phyloP scores from a whole-genome alignment of 768 basidiomycete genomes.

The Serendipita sp. region DNA sequence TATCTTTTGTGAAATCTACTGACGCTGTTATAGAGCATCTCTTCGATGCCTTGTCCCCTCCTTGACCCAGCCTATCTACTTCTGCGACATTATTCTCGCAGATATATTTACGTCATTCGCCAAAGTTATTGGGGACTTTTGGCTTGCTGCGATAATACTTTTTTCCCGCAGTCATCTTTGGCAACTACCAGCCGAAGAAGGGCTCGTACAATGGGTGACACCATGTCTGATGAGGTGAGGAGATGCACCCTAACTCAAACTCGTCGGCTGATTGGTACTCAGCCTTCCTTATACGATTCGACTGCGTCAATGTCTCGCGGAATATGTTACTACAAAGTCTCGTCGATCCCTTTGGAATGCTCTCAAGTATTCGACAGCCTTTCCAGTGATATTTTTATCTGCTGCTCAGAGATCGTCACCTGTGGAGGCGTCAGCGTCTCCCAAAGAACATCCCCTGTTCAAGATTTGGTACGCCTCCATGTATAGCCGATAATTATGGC shows the following conservation, averaged over 20 bases:
- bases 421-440: conserved; percentile 34
- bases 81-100: conserved; percentile 84
- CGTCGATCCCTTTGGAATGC: conserved; percentile 76
- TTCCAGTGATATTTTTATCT: conserved; percentile 89
- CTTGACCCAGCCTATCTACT: conserved; percentile 46
- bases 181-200: conserved; percentile 40
- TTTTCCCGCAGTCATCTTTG: conserved; percentile 65
- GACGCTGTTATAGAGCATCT: conserved; percentile 34
- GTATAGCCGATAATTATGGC: neutral
- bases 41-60: conserved; percentile 60
- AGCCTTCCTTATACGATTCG: conserved; percentile 84
- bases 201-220: conserved; percentile 55
- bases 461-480: conserved; percentile 51
- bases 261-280: neutral
- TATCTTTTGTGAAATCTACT: neutral
- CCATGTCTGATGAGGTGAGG: conserved; percentile 73
- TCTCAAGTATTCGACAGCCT: conserved; percentile 88
- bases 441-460: conserved; percentile 63
- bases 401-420: conserved; percentile 69
- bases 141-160: conserved; percentile 79
- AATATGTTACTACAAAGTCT: conserved; percentile 51
- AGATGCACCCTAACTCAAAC: conserved; percentile 11
- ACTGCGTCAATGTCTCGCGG: conserved; percentile 83
- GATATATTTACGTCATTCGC: conserved; percentile 95
- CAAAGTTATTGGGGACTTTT: conserved; percentile 88